Evolutionary conservation across 2,329 filamentous ascomycete genomes (phyloP).

Genomic region (Juglanconis sp.): DNA sequence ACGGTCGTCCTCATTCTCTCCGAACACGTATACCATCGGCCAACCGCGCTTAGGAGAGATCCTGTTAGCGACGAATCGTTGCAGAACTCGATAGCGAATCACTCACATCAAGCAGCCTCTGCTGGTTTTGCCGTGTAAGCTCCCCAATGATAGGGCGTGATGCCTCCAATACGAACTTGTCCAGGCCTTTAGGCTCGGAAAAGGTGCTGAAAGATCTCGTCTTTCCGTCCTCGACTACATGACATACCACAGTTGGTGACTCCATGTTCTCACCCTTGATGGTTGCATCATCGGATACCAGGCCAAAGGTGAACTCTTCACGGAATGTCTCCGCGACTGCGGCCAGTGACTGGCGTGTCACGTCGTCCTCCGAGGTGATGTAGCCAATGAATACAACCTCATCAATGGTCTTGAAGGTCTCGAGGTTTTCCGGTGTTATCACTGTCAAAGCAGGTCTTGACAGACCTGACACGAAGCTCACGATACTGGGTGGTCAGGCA

Average conservation of each 20-base stretch:
- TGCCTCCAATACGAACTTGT: constrained; percentile 26
- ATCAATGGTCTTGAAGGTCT: constrained; percentile 28
- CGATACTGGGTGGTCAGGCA: constrained; percentile 18
- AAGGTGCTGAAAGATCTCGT: constrained; percentile 18
- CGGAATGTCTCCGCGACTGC: constrained; percentile 26
- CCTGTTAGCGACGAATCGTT: background rate
- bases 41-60: constrained; percentile 27
- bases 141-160: constrained; percentile 32
- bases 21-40: constrained; percentile 38
- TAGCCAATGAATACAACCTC: constrained; percentile 32
- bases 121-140: constrained; percentile 29
- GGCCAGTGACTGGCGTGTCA: constrained; percentile 21
- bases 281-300: constrained; percentile 20
- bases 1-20: constrained; percentile 27
- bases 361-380: constrained; percentile 21
- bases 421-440: constrained; percentile 20
- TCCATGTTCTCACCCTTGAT: constrained; percentile 18
- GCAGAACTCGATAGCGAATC: background rate
- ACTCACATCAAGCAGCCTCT: constrained; percentile 33
- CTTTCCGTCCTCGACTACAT: constrained; percentile 29
- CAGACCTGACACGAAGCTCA: constrained; percentile 24
- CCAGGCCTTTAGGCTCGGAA: constrained; percentile 22
- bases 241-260: constrained; percentile 26
- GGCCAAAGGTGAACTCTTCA: constrained; percentile 34
- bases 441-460: constrained; percentile 26